phyloP scores from a whole-genome alignment of 768 basidiomycete species.

The Phaffia tasmanica region DNA sequence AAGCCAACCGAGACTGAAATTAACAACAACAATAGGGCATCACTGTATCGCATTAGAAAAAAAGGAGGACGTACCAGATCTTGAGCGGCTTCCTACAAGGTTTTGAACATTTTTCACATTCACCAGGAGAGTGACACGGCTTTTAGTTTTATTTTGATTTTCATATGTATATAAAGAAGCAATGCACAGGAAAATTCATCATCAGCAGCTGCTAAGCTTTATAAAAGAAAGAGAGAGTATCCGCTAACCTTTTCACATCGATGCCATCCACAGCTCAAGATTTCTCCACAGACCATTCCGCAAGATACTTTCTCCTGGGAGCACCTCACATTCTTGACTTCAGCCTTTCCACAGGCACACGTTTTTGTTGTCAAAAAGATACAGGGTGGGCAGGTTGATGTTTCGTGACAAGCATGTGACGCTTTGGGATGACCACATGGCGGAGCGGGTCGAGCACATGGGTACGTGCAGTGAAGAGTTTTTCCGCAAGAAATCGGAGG shows the following conservation, averaged over 20 bases:
- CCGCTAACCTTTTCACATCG: constrained; percentile 52
- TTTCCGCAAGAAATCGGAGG: constrained; percentile 70
- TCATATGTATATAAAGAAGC: no score
- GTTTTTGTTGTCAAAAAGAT: constrained; percentile 62
- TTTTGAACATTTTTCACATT: constrained; percentile 64
- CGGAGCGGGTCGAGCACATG: constrained; percentile 59
- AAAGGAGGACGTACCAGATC: constrained; percentile 51
- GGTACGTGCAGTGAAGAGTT: constrained; percentile 60
- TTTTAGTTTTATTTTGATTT: no score
- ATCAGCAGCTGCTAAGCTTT: not conserved
- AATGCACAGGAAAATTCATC: not conserved
- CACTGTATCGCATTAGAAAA: not conserved
- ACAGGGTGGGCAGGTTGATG: constrained; percentile 71
- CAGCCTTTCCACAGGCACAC: constrained; percentile 78
- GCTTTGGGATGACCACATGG: constrained; percentile 72
- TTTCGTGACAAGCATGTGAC: constrained; percentile 73
- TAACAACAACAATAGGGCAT: not conserved
- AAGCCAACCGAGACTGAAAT: not conserved
- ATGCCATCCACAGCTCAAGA: constrained; percentile 78
- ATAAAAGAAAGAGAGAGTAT: not conserved
- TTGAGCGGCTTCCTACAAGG: constrained; percentile 78
- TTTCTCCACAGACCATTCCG: constrained; percentile 67
- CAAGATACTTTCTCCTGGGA: constrained; percentile 75
- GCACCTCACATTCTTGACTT: constrained; percentile 67
- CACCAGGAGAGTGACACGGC: constrained; percentile 61